Evolutionary conservation across 192 early-diverging fungal species (phyloP), one percentile per base, ranked within the genome.

Genomic region (Coemansia erecta): DNA sequence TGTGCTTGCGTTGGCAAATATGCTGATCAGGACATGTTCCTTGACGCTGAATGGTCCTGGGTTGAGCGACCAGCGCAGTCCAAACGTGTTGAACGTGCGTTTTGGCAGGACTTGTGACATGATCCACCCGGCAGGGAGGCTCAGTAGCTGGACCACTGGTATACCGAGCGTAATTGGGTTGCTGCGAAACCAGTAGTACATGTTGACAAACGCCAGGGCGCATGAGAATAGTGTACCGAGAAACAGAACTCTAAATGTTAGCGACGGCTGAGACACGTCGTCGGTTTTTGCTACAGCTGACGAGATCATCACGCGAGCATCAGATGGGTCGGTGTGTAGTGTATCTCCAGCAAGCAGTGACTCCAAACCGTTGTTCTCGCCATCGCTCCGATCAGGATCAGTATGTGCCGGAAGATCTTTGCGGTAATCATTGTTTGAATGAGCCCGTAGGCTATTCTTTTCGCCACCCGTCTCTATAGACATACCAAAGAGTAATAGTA

Each of bases 21-120:
- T 74, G 39, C 81, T 83, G 45, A 91, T 88, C 23, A 95, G 78
- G 10, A 86, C 90, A 62, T 92, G 89, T 48, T 92, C 93, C 64
- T 93, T 93, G 59, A 91, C 82, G 31, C 73, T 84, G 72, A 93
- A 94, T 19, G 85, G 90, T 1, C 91, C 89, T 1, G 89, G 86
- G 64, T 94, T 94, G 28, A 91, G 76, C 4, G 63, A 44, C 70
- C 70, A 72, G 3, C 39, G 41, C 21, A 33, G 22, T 3, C 82
- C 72, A 48, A 83, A 82, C 6, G 75, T 12, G 13, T 43, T 52
- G 58, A 87, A 68, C 4, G 61, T 63, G 23, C 54, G 64, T 5
- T 66, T 60, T 0, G 89, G 87, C 26, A 90, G 60, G 14, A 84
- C 63, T n/a, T 64, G 64, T 10, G 85, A 86, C 41, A 88, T 61